These are phyloP conservation scores for Pichia cephalocereana DNA, from an alignment of 805 yeast species.

Conservation along the genomic window DNA sequence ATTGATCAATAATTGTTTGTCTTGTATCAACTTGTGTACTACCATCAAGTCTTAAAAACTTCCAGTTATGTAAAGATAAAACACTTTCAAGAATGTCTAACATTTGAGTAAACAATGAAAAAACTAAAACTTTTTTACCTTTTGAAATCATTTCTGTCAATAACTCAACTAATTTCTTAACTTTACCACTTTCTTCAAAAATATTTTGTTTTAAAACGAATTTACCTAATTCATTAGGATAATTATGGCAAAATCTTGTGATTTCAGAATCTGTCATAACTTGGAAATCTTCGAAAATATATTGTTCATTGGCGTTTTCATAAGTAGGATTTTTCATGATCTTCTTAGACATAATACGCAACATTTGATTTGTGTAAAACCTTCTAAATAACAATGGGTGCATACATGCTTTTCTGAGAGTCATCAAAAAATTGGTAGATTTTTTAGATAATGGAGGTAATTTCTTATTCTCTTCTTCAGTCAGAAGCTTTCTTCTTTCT, in stretches of 20 bases:
- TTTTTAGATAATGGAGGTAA: conserved; percentile 16
- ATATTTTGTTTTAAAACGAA: conserved; percentile 45
- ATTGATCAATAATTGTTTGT: conserved; percentile 84
- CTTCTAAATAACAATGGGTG: conserved; percentile 83
- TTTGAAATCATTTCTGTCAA: conserved; percentile 46
- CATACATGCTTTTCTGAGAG: conserved; percentile 80
- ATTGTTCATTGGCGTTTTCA: conserved; percentile 61
- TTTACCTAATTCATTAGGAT: conserved; percentile 52
- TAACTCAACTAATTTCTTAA: conserved; percentile 44
- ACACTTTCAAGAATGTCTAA: conserved; percentile 80
- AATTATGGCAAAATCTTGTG: conserved; percentile 61
- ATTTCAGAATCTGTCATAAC: conserved; percentile 91
- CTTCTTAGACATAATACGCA: conserved; percentile 61
- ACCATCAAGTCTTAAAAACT: conserved; percentile 88
- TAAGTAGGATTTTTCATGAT: conserved; percentile 80
- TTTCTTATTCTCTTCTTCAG: conserved; percentile 26
- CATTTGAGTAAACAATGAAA: conserved; percentile 88
- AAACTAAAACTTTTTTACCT: conserved; percentile 65
- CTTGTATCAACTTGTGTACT: conserved; percentile 86
- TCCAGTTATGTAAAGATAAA: conserved; percentile 50
- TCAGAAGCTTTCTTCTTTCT: conserved; percentile 31
- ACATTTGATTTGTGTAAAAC: conserved; percentile 43
- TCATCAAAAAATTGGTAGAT: conserved; percentile 69
- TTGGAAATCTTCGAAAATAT: conserved; percentile 87
- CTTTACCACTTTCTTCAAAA: conserved; percentile 65